Base-by-base conservation (phyloP, 441 rosid genomes). In the Pelargonium citronellum region DNA sequence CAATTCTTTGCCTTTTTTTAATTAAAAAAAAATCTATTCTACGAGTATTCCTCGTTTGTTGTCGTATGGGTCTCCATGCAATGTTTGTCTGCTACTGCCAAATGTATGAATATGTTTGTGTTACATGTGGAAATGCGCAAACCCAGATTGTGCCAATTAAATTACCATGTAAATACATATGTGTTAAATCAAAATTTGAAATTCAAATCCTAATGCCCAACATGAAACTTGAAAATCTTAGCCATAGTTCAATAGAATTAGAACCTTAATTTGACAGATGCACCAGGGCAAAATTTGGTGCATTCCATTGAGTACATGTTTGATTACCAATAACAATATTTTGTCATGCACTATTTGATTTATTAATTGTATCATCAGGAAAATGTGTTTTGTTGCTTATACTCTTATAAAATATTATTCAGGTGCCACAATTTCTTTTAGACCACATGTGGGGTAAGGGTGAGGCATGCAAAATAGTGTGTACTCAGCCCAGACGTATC, bases 401-500 rank as follows among this genome's bases (percentile, higher is more conserved):
- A 44, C 66, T 51, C 0, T 20, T 71, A 17, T 67, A 39, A 15
- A 58, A 64, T 69, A 67, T 79, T 58, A 75, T 80, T 62, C 80
- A 95, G 96, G 96, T 91, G 30, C 99, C 97, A 41, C 99, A 91
- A 82, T 91, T 74, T 86, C 79, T 95, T 71, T 81, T 95, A 83
- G 96, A 95, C 67, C 72, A 86, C 72, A 84, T 84, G 89, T 90
- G 97, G 99, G 84, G 80, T 75, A 87, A 83, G 78, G 84, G 89
- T 16, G 85, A 89, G 78, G 78, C 82, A 15, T 91, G 99, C 73
- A 95, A 95, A 82, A 90, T 95, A 79, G 77, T 95, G 20, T 95
- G 99, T 81, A 89, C 99, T 65, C 99, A 94, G 81, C 99, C 99
- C 74, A 94, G 99, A 69, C 96, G 99, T 76, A 90, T 95, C 76